phyloP scores from a whole-genome alignment of 148 eudicot species.

The Vaccinium vitisidaea region DNA sequence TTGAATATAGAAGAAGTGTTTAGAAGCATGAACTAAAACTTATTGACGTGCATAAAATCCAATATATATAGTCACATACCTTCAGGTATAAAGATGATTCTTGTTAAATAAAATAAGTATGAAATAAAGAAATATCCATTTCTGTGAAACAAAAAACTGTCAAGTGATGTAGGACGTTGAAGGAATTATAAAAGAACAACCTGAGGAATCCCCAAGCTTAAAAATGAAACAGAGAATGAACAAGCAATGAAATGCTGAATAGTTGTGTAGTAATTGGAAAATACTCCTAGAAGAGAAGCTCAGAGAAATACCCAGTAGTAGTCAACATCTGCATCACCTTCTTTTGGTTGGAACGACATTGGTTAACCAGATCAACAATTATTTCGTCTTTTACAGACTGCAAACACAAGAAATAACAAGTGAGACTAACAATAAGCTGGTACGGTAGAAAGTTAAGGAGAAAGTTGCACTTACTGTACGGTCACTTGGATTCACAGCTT shows the following conservation, averaged over 20 bases:
- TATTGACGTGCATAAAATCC: background rate
- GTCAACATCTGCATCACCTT: slow-evolving; percentile 83
- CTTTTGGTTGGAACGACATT: slow-evolving; percentile 85
- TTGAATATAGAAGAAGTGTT: background rate
- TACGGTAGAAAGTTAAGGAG: background rate
- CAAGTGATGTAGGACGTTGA: background rate
- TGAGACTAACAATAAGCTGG: background rate
- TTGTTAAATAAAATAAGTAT: background rate
- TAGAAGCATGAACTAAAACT: background rate
- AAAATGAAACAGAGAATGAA: background rate
- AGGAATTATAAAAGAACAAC: background rate
- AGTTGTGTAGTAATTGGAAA: background rate
- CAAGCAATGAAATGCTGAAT: background rate
- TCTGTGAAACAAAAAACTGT: background rate
- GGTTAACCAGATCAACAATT: slow-evolving; percentile 79
- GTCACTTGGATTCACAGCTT: slow-evolving; percentile 80
- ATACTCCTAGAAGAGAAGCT: background rate
- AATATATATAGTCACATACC: background rate
- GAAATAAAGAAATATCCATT: background rate
- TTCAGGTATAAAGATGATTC: background rate
- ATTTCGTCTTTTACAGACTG: slow-evolving; percentile 93
- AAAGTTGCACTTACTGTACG: slow-evolving; percentile 45
- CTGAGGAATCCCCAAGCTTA: background rate
- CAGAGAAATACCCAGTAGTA: slow-evolving; percentile 56
- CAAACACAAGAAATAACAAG: slow-evolving; percentile 12